Conservation (phyloP, 2,329 filamentous ascomycete species). For the Penicillium verrucosum region DNA sequence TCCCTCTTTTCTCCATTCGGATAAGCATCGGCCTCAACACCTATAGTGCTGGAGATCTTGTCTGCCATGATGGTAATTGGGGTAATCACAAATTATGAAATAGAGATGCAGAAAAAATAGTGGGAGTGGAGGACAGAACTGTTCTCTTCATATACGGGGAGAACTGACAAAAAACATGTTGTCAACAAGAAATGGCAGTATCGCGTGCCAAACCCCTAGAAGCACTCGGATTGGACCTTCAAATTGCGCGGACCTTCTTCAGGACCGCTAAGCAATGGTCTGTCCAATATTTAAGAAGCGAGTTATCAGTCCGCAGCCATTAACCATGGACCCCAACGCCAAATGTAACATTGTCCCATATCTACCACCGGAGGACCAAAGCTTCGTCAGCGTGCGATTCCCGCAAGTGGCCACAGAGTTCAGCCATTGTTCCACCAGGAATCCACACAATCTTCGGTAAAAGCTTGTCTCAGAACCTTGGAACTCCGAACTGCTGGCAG, state of each 20-base stretch:
- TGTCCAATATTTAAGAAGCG: neutral
- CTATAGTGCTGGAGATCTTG: slow-evolving; percentile 9
- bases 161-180: neutral
- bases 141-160: neutral
- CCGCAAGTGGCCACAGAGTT: neutral
- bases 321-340: neutral
- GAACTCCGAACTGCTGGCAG: neutral
- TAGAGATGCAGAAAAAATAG: neutral
- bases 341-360: neutral
- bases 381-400: neutral
- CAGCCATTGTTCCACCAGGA: neutral
- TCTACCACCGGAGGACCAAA: neutral
- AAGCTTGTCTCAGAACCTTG: neutral
- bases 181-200: neutral
- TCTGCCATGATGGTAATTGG: slow-evolving; percentile 7
- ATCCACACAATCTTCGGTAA: neutral
- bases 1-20: slow-evolving; percentile 14
- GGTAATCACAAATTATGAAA: neutral
- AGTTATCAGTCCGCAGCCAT: neutral
- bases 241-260: neutral
- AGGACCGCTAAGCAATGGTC: neutral
- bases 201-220: neutral
- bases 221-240: neutral
- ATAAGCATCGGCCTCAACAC: slow-evolving; percentile 14
- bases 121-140: neutral